A percentile compares a stretch with the other conserved stretches of the same genome.
phyloP scores from a whole-genome alignment of 139 green algal genomes.

The Zygnema cylindricum region DNA sequence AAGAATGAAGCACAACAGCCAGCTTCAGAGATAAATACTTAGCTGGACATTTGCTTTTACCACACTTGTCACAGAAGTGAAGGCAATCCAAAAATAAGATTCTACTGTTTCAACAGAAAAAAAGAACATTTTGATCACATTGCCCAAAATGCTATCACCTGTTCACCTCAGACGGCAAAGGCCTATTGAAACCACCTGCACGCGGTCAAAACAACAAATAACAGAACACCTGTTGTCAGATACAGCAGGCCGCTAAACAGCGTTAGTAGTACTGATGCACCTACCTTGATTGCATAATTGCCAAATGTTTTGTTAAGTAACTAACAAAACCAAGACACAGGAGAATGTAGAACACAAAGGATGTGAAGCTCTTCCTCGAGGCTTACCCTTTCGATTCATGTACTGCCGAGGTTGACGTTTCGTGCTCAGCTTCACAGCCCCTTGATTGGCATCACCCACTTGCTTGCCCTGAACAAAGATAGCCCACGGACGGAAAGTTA shows the following conservation, averaged over 20 bases:
- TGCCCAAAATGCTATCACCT: no score
- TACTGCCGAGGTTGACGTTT: constrained; percentile 56
- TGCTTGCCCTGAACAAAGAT: constrained; percentile 37
- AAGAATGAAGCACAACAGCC: no score
- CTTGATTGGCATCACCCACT: constrained; percentile 36
- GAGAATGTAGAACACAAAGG: neutral
- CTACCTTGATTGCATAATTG: neutral
- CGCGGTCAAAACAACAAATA: neutral
- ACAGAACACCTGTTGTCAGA: neutral
- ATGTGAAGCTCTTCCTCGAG: neutral
- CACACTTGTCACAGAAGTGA: no score
- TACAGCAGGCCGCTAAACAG: neutral
- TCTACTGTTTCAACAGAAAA: no score
- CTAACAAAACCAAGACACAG: neutral
- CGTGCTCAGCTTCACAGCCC: constrained; percentile 48
- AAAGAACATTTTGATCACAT: no score
- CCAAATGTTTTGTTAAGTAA: neutral
- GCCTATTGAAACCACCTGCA: constrained; percentile 35
- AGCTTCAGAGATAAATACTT: no score
- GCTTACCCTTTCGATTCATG: constrained; percentile 47
- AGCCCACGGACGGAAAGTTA: neutral
- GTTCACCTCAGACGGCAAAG: constrained; percentile 22
- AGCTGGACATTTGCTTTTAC: no score
- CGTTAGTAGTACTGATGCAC: neutral
- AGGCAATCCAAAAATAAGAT: no score